These are phyloP conservation scores for Calocybe gambosa DNA, from an alignment of 1,284 basidiomycete genomes.

Conservation along the genomic window DNA sequence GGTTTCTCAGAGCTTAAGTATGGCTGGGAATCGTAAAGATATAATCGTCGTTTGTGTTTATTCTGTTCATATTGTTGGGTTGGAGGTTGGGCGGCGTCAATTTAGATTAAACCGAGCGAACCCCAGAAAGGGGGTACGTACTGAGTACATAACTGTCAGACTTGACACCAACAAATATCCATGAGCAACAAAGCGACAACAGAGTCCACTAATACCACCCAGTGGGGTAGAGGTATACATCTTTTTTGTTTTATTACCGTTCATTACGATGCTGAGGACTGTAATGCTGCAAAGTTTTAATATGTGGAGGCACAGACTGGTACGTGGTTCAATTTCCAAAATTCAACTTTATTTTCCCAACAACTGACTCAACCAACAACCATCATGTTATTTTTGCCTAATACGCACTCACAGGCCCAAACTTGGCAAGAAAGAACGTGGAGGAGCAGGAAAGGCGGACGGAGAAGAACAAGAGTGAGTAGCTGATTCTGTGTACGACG, in stretches of 20 bases:
- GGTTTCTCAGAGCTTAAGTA: neutral
- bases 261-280: neutral
- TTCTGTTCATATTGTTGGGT: neutral
- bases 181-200: slow-evolving; percentile 1
- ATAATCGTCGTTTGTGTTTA: neutral
- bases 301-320: slow-evolving; percentile 86
- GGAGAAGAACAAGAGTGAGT: slow-evolving; percentile 8
- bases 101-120: neutral
- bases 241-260: neutral
- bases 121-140: neutral
- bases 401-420: slow-evolving; percentile 41
- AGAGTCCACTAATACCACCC: slow-evolving; percentile 1
- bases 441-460: slow-evolving; percentile 39
- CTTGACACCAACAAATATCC: slow-evolving; percentile 4
- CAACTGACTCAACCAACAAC: slow-evolving; percentile 16
- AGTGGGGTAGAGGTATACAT: slow-evolving; percentile 8
- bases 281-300: slow-evolving; percentile 49
- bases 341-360: slow-evolving; percentile 14
- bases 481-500: neutral
- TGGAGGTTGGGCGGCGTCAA: neutral
- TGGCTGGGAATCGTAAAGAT: neutral
- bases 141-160: neutral
- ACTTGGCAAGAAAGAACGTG: slow-evolving; percentile 59
- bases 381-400: slow-evolving; percentile 15
- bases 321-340: slow-evolving; percentile 28